phyloP scores from a whole-genome alignment of 2,329 filamentous ascomycete genomes.

The Trichoderma sp. region DNA sequence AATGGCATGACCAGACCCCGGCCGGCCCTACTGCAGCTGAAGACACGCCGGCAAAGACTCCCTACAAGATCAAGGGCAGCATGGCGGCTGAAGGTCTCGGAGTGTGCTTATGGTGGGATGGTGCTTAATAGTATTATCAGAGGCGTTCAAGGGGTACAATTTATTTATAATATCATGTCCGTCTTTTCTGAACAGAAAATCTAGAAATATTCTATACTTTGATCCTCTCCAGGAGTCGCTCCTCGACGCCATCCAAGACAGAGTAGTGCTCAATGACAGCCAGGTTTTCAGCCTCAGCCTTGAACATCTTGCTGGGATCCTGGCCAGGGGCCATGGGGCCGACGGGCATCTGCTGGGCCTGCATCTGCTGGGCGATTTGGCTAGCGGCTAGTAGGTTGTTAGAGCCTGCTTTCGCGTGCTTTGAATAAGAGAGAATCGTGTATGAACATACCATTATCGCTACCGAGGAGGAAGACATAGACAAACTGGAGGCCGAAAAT shows the following conservation, averaged over 20 bases:
- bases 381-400: constrained; percentile 67
- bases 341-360: constrained; percentile 55
- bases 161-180: constrained; percentile 31
- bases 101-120: constrained; percentile 66
- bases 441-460: constrained; percentile 78
- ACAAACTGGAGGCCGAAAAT: constrained; percentile 95
- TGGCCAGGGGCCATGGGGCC: constrained; percentile 77
- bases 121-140: constrained; percentile 28
- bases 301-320: constrained; percentile 94
- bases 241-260: constrained; percentile 84
- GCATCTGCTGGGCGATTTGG: constrained; percentile 90
- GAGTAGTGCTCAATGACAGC: constrained; percentile 94
- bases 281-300: constrained; percentile 89
- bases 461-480: constrained; percentile 94
- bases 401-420: neutral
- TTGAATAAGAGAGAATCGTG: neutral
- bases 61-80: constrained; percentile 68
- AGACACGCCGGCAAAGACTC: constrained; percentile 62
- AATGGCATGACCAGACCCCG: constrained; percentile 88
- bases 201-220: constrained; percentile 38
- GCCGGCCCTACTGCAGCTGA: constrained; percentile 65
- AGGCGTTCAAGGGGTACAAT: constrained; percentile 31
- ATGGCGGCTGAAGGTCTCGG: constrained; percentile 66
- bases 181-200: neutral
- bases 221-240: constrained; percentile 68